phyloP scores from a whole-genome alignment of 169 alveolate genomes.

The Plasmodium vivax region DNA sequence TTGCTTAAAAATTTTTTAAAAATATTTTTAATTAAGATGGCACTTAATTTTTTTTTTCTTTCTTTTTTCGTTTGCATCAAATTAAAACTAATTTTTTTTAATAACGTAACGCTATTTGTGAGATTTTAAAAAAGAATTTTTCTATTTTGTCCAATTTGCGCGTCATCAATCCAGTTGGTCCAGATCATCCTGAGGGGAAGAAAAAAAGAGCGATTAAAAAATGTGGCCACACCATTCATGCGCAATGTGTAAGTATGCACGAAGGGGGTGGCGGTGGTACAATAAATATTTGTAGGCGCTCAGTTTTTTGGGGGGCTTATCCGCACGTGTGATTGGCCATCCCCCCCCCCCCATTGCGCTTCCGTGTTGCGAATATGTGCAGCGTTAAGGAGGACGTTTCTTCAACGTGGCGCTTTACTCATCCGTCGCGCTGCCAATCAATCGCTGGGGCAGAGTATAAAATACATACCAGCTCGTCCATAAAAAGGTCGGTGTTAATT shows the following conservation, averaged over 20 bases:
- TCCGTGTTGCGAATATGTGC: neutral
- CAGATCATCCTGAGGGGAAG: conserved; percentile 47
- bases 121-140: neutral
- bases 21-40: neutral
- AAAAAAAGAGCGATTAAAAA: neutral
- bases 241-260: neutral
- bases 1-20: neutral
- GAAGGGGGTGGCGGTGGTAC: neutral
- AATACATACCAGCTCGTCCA: conserved; percentile 55
- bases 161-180: conserved; percentile 37
- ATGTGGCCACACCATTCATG: neutral
- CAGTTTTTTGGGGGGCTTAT: neutral
- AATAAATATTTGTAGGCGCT: neutral
- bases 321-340: neutral
- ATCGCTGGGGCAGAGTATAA: neutral
- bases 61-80: neutral
- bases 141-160: neutral
- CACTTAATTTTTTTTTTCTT: neutral
- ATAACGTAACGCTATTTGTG: neutral
- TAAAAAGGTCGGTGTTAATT: conserved; percentile 55
- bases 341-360: neutral
- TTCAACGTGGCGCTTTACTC: neutral
- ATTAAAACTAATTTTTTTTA: neutral
- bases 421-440: neutral
- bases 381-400: neutral